Conservation (phyloP, 1,284 basidiomycete species). For the Moniliella sp. region DNA sequence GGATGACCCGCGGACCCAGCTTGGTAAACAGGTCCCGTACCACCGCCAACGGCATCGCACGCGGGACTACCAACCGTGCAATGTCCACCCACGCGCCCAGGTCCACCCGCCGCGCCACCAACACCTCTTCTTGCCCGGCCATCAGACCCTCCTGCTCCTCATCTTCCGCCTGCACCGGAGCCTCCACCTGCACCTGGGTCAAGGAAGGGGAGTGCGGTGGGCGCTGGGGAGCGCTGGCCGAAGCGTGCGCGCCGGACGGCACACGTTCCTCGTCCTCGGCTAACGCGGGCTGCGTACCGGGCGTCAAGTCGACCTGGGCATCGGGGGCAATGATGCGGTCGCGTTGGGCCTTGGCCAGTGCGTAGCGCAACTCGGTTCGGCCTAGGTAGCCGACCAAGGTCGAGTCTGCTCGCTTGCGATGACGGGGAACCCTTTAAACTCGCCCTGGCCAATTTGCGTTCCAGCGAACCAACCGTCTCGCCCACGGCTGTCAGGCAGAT, state of each 20-base stretch:
- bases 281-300: not conserved
- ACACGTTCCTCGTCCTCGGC: too few relatives aligned
- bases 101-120: too few relatives aligned
- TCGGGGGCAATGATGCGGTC: constrained; percentile 7
- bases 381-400: constrained; percentile 71
- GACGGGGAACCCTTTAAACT: constrained; percentile 78
- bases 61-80: constrained; percentile 44
- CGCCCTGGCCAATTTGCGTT: constrained; percentile 10
- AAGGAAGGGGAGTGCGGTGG: too few relatives aligned
- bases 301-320: constrained; percentile 9
- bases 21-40: constrained; percentile 55
- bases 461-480: constrained; percentile 53
- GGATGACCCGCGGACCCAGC: constrained; percentile 56
- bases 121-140: constrained; percentile 11
- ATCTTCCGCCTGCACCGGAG: constrained; percentile 1
- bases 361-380: constrained; percentile 60
- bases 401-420: constrained; percentile 40
- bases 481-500: constrained; percentile 53
- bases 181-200: not conserved
- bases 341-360: constrained; percentile 45
- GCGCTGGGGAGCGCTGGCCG: too few relatives aligned
- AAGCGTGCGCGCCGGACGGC: too few relatives aligned
- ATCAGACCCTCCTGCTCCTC: constrained; percentile 6
- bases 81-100: constrained; percentile 23
- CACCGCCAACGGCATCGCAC: constrained; percentile 75